Evolutionary conservation across 345 rosid species (phyloP).

Genomic region (Syzygium grande): DNA sequence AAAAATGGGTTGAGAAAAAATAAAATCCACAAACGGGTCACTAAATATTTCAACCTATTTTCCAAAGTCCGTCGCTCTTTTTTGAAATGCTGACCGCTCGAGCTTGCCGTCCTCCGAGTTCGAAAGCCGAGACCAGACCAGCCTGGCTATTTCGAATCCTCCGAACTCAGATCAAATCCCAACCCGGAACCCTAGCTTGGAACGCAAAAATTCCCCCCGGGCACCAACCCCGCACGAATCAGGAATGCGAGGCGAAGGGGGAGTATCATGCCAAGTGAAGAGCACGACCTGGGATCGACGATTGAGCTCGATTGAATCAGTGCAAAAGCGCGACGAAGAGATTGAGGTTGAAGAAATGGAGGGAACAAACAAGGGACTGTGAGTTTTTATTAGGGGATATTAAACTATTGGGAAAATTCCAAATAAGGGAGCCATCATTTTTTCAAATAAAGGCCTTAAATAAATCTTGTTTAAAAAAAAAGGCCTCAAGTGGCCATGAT

Average conservation of each 20-base stretch:
- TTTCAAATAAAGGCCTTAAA: no score
- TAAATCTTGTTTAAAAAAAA: no score
- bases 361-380: not conserved
- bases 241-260: not conserved
- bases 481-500: no score
- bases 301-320: not conserved
- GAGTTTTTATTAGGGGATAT: not conserved
- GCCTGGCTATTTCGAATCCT: conserved; percentile 32
- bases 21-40: not conserved
- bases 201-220: not conserved
- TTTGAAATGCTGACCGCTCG: conserved; percentile 38
- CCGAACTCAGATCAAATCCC: not conserved
- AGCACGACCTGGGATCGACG: not conserved
- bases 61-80: conserved; percentile 10
- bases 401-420: no score
- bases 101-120: conserved; percentile 53
- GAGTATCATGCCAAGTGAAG: not conserved
- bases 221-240: not conserved
- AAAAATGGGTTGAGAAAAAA: not conserved
- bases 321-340: not conserved
- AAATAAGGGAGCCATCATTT: no score
- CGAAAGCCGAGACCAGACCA: conserved; percentile 70
- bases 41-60: not conserved
- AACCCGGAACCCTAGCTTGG: not conserved
- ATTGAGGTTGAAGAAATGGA: not conserved